Percentiles rank a stretch among this genome's conserved stretches.
These are phyloP conservation scores for Leccinum pachyderme DNA, from an alignment of 1,284 basidiomycete species.

Conservation along the genomic window DNA sequence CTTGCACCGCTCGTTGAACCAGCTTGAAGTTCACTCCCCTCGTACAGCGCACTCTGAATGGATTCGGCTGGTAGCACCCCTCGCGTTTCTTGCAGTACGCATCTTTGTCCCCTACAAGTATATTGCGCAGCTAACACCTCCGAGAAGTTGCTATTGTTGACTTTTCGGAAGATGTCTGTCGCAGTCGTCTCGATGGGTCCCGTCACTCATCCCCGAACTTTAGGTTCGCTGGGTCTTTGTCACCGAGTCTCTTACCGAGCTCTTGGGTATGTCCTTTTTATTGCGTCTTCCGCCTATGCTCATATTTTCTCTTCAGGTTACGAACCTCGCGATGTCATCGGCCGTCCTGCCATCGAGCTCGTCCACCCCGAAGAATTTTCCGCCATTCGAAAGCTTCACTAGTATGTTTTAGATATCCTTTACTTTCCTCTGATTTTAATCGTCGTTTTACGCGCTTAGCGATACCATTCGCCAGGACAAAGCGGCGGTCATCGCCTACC, in stretches of 20 bases:
- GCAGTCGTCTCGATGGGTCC: not conserved
- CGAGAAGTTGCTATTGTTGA: conserved; percentile 67
- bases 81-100: conserved; percentile 70
- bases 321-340: conserved; percentile 66
- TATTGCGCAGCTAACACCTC: conserved; percentile 10
- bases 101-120: conserved; percentile 5
- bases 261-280: conserved; percentile 51
- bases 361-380: conserved; percentile 74
- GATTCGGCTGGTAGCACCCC: conserved; percentile 41
- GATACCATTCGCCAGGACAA: conserved; percentile 74
- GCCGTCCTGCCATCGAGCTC: conserved; percentile 62
- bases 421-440: not conserved
- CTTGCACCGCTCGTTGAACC: not conserved
- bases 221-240: conserved; percentile 71
- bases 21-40: not conserved
- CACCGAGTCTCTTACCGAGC: conserved; percentile 66
- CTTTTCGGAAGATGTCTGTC: conserved; percentile 63
- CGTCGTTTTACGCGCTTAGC: conserved; percentile 34
- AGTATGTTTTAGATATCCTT: conserved; percentile 38
- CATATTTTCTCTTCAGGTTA: conserved; percentile 46
- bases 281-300: not conserved
- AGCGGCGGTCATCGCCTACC: conserved; percentile 69
- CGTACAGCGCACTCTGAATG: conserved; percentile 17
- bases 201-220: conserved; percentile 1
- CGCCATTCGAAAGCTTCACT: conserved; percentile 61